Conservation (phyloP, 140 eudicot species). For the Anethum foeniculum region DNA sequence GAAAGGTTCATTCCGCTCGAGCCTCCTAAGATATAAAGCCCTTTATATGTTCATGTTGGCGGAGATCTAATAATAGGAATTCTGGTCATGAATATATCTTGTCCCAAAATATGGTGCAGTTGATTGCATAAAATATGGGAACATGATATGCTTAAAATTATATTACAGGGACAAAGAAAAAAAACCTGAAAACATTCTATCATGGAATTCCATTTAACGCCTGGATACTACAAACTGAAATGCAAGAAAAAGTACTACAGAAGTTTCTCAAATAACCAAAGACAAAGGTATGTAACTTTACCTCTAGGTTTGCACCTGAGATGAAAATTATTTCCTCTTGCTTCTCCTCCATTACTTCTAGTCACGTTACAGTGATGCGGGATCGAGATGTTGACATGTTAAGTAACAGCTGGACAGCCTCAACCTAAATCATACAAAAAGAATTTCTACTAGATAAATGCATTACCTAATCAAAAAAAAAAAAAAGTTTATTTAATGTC, state of each 20-base stretch:
- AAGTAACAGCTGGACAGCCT: background rate
- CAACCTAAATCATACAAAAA: background rate
- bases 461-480: background rate
- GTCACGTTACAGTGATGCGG: background rate
- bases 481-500: background rate
- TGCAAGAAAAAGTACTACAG: background rate
- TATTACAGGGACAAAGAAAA: background rate
- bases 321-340: background rate
- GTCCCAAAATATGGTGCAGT: no score
- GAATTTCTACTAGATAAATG: background rate
- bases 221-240: background rate
- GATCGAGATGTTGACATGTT: background rate
- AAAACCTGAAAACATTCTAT: no score
- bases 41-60: background rate
- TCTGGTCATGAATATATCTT: no score
- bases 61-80: background rate
- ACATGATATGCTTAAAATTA: background rate
- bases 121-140: background rate
- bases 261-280: background rate
- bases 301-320: background rate
- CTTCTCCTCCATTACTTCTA: background rate
- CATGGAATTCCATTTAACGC: background rate
- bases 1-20: background rate
- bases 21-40: background rate
- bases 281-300: background rate